Evolutionary conservation across 192 early-diverging fungal genomes (phyloP).

Genomic region (Umbelopsis ramanniana): DNA sequence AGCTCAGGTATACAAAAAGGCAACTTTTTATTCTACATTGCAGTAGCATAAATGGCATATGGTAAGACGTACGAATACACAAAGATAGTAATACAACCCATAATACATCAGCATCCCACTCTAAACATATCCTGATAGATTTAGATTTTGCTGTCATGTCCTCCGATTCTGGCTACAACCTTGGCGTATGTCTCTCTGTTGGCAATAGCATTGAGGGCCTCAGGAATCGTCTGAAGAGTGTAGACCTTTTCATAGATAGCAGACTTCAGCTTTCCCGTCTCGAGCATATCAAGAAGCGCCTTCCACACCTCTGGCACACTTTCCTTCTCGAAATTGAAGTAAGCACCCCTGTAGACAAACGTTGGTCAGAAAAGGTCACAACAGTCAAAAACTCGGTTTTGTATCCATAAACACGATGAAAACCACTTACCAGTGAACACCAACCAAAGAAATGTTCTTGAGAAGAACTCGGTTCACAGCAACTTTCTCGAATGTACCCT

Average conservation of each 20-base stretch:
- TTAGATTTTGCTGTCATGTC: slow-evolving; percentile 36
- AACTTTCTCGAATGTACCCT: slow-evolving; percentile 80
- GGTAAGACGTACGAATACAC: too few relatives aligned
- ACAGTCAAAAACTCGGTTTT: neutral
- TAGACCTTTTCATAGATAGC: slow-evolving; percentile 72
- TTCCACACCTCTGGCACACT: slow-evolving; percentile 71
- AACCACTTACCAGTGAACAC: slow-evolving; percentile 6
- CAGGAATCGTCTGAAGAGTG: slow-evolving; percentile 62
- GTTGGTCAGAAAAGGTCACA: too few relatives aligned
- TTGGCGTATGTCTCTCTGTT: slow-evolving; percentile 79
- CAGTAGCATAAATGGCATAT: too few relatives aligned
- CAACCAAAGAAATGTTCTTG: slow-evolving; percentile 75
- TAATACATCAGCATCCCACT: too few relatives aligned
- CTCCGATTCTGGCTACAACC: slow-evolving; percentile 57
- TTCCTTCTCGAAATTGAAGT: slow-evolving; percentile 60
- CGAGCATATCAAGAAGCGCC: slow-evolving; percentile 63
- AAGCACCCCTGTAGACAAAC: slow-evolving; percentile 62
- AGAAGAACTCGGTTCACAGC: slow-evolving; percentile 80
- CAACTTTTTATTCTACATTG: too few relatives aligned
- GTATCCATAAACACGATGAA: neutral
- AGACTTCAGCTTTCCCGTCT: slow-evolving; percentile 56
- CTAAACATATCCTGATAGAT: neutral
- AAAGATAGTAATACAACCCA: too few relatives aligned
- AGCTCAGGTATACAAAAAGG: too few relatives aligned
- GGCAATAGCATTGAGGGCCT: slow-evolving; percentile 73